These are phyloP conservation scores for Juglanconis sp. DNA, from an alignment of 2,329 filamentous ascomycete species.

Conservation along the genomic window DNA sequence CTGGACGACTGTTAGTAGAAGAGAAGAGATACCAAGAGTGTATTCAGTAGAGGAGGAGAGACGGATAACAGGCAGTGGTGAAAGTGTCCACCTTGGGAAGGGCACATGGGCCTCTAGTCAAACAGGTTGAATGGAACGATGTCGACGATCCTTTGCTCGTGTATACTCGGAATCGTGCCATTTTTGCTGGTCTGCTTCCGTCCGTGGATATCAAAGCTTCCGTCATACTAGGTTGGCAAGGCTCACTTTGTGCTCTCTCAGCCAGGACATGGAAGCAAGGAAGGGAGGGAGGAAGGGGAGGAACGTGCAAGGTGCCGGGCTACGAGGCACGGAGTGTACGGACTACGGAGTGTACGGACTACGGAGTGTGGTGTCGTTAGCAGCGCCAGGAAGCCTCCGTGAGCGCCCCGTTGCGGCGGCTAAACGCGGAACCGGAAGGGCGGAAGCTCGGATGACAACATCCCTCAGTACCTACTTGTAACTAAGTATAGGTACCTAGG, in stretches of 20 bases:
- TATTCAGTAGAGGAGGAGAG: background rate
- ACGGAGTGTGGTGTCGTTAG: background rate
- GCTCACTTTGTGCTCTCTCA: background rate
- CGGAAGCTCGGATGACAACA: conserved; percentile 29
- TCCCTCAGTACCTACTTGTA: background rate
- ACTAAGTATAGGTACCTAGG: background rate
- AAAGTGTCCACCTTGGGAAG: background rate
- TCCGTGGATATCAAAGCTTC: background rate
- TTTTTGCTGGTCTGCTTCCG: background rate
- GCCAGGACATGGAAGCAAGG: background rate
- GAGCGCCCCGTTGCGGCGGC: conserved; percentile 4
- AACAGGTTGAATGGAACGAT: background rate
- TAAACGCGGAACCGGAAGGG: conserved; percentile 19
- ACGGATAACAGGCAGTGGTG: background rate
- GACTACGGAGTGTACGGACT: background rate
- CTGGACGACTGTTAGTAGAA: background rate
- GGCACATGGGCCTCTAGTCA: background rate
- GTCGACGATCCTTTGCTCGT: background rate
- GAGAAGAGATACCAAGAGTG: background rate
- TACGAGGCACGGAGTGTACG: background rate
- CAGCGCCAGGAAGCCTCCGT: background rate
- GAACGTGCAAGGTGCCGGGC: too few relatives aligned
- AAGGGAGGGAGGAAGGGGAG: too few relatives aligned
- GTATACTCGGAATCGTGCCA: background rate
- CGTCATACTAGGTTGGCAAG: background rate